Evolutionary conservation across 768 basidiomycete species (phyloP), one percentile per base, ranked within the genome.

Genomic region (Leccinum uliginosum): DNA sequence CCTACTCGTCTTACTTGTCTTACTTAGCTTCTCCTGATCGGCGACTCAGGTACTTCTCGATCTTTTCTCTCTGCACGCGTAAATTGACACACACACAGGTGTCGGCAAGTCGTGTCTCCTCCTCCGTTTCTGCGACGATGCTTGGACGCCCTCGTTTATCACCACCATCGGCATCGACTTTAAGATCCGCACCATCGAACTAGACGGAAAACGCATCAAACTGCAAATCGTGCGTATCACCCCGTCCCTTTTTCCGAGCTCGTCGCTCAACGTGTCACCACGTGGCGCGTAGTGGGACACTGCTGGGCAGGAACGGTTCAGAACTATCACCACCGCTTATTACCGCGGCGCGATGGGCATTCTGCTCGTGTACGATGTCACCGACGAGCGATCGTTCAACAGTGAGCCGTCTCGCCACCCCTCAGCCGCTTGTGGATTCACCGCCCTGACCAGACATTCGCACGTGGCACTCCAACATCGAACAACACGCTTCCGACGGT

Each of bases 281-380:
- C 10, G 4, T 21, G 32, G 56, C 43, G 49, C 54, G 53, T 67
- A 98, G 95, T 98, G 96, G 96, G 96, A 98, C 72, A 99, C 96
- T 58, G 95, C 96, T 55, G 97, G 97, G 30, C 96, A 98, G 78
- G 97, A 99, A 77, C 89, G 95, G 26, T 98, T 98, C 79, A 82
- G 96, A 69, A 98, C 97, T 19, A 98, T 99, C 73, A 98, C 97
- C 46, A 95, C 95, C 21, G 93, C 97, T 11, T 99, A 99, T 75
- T 99, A 99, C 80, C 91, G 97, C 61, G 96, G 96, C 35, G 97
- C 97, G 21, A 96, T 97, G 87, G 97, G 97, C 53, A 99, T 98
- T 67, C 80, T 99, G 54, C 83, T 99, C 56, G 95, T 99, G n/a
- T 99, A 98, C 74, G 93, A 95, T 68, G 95, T 98, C 34, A 95